These are phyloP conservation scores for Neltuma alba DNA, from an alignment of 306 rosid species.

Conservation along the genomic window DNA sequence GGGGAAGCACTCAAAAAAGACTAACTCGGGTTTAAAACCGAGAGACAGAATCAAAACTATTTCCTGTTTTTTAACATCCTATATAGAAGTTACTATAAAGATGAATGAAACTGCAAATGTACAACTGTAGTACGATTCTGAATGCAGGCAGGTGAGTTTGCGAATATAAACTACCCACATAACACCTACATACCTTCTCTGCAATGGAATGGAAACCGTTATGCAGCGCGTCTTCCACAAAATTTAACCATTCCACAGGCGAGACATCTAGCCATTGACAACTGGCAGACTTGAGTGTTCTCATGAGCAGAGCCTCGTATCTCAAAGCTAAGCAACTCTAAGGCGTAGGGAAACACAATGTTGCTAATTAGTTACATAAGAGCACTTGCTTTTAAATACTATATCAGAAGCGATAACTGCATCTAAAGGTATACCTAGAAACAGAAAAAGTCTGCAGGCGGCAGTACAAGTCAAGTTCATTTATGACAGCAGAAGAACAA, in stretches of 20 bases:
- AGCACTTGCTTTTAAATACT: neutral
- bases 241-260: conserved; percentile 64
- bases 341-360: neutral
- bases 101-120: neutral
- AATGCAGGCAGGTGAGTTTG: neutral
- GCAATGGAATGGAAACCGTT: conserved; percentile 64
- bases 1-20: conserved; percentile 11
- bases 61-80: neutral
- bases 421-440: too few relatives aligned
- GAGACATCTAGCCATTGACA: conserved; percentile 62
- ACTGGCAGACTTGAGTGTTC: conserved; percentile 56
- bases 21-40: conserved; percentile 3
- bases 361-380: neutral
- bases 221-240: conserved; percentile 59
- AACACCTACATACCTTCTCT: conserved; percentile 45
- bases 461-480: neutral
- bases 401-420: neutral
- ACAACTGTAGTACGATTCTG: neutral
- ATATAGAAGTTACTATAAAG: neutral
- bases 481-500: neutral
- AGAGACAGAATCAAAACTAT: neutral
- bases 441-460: neutral
- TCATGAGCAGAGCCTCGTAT: conserved; percentile 77
- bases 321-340: conserved; percentile 91
- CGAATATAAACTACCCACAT: neutral